A percentile compares a stretch with the other conserved stretches of the same genome.
These are phyloP conservation scores for Hsuehochloa calcarea DNA, from an alignment of 176 grass and related monocot genomes.

Conservation along the genomic window DNA sequence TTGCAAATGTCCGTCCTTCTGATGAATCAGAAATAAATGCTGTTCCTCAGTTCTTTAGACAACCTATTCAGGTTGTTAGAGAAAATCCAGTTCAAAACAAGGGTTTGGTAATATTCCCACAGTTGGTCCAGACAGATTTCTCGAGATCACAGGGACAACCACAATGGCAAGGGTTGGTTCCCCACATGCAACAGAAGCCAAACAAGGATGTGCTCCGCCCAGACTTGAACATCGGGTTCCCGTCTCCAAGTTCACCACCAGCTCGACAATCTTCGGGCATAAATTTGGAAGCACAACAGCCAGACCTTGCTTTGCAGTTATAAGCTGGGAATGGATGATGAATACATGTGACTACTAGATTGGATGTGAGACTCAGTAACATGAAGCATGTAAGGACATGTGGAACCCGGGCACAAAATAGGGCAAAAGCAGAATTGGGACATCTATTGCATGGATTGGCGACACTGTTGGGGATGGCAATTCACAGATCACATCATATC, in stretches of 20 bases:
- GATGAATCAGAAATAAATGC: conserved; percentile 41
- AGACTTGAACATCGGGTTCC: conserved; percentile 93
- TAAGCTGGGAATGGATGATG: conserved; percentile 37
- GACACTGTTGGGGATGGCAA: not conserved
- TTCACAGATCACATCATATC: not conserved
- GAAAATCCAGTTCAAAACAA: conserved; percentile 59
- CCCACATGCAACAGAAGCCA: conserved; percentile 69
- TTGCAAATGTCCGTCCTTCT: conserved; percentile 37
- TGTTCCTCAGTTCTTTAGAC: conserved; percentile 57
- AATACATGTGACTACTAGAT: conserved; percentile 9
- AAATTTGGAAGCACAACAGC: conserved; percentile 94
- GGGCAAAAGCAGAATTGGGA: conserved; percentile 24
- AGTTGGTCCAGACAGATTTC: conserved; percentile 68
- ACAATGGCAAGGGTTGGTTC: conserved; percentile 72
- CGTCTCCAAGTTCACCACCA: conserved; percentile 72
- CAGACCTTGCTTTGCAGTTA: conserved; percentile 94
- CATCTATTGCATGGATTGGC: conserved; percentile 19
- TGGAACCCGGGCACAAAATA: not conserved
- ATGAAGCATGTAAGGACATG: conserved; percentile 17
- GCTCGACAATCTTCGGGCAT: conserved; percentile 74
- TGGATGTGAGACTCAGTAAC: not conserved
- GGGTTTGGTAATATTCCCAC: conserved; percentile 73
- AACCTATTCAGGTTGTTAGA: conserved; percentile 56
- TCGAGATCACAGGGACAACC: conserved; percentile 59
- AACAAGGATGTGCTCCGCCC: conserved; percentile 75